These are phyloP conservation scores for Alternaria viburni DNA, from an alignment of 2,329 filamentous ascomycete species.

Conservation along the genomic window DNA sequence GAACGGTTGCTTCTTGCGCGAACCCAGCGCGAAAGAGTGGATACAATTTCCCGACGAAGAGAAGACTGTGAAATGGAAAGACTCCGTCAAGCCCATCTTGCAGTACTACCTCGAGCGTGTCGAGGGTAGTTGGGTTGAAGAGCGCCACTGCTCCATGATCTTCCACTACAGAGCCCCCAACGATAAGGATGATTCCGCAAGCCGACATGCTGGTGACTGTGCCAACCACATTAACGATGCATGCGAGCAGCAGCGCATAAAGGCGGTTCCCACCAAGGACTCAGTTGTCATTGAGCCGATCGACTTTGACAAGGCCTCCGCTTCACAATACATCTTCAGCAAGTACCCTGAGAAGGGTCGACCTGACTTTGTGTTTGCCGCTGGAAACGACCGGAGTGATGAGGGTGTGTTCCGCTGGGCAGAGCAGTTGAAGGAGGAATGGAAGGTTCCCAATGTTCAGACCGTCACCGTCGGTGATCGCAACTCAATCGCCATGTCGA, in stretches of 20 bases:
- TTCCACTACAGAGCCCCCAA: slow-evolving; percentile 89
- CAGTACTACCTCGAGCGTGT: slow-evolving; percentile 90
- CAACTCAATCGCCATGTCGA: slow-evolving; percentile 86
- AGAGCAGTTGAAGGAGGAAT: slow-evolving; percentile 70
- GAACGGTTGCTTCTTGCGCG: slow-evolving; percentile 88
- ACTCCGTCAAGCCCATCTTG: slow-evolving; percentile 80
- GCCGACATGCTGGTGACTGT: slow-evolving; percentile 84
- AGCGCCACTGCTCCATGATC: slow-evolving; percentile 87
- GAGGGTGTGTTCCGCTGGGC: slow-evolving; percentile 96
- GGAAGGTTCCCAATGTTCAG: slow-evolving; percentile 64
- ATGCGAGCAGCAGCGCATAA: slow-evolving; percentile 81
- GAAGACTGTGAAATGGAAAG: slow-evolving; percentile 79
- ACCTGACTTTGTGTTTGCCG: slow-evolving; percentile 84
- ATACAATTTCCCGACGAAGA: slow-evolving; percentile 75
- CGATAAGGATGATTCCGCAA: slow-evolving; percentile 72
- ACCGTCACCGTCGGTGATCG: slow-evolving; percentile 87
- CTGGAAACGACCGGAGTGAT: slow-evolving; percentile 90
- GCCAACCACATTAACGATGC: slow-evolving; percentile 95
- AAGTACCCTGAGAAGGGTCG: slow-evolving; percentile 33
- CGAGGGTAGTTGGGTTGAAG: slow-evolving; percentile 85
- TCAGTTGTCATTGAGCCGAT: slow-evolving; percentile 84
- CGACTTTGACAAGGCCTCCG: slow-evolving; percentile 87
- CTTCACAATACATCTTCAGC: slow-evolving; percentile 75
- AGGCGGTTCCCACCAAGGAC: slow-evolving; percentile 80
- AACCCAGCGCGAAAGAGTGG: slow-evolving; percentile 73